Conservation (phyloP, 768 basidiomycete species). For the Aureoboletus auriporus region DNA sequence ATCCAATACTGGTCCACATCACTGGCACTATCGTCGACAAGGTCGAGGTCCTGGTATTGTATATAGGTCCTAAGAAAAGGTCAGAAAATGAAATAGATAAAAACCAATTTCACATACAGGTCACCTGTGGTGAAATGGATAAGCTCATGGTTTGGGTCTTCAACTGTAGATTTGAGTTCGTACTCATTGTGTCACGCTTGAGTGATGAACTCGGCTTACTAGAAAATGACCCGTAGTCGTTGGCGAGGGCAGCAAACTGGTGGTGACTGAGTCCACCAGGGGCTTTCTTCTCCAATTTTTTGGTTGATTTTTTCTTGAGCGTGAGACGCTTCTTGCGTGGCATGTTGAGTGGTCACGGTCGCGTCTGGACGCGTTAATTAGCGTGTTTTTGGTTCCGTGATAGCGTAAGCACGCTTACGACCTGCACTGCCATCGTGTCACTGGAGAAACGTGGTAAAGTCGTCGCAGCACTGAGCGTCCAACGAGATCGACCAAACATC, state of each 20-base stretch:
- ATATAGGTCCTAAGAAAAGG: slow-evolving; percentile 33
- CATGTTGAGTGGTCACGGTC: slow-evolving; percentile 20
- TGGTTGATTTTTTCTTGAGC: slow-evolving; percentile 9
- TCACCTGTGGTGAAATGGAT: slow-evolving; percentile 32
- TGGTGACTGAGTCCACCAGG: slow-evolving; percentile 5
- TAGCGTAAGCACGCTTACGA: slow-evolving; percentile 22
- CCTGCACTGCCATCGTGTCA: no score
- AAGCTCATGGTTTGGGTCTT: slow-evolving; percentile 6
- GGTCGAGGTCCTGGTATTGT: not conserved
- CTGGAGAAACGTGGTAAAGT: slow-evolving; percentile 11
- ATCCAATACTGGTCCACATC: slow-evolving; percentile 49
- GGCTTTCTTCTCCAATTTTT: not conserved
- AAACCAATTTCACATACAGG: slow-evolving; percentile 27
- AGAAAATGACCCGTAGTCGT: slow-evolving; percentile 9
- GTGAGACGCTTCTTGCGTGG: slow-evolving; percentile 21
- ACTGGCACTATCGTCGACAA: slow-evolving; percentile 2
- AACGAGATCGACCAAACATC: slow-evolving; percentile 1
- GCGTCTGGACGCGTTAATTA: slow-evolving; percentile 28
- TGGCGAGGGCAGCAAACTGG: slow-evolving; percentile 11
- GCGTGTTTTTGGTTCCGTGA: slow-evolving; percentile 14
- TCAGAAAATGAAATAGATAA: not conserved
- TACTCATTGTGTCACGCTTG: not conserved
- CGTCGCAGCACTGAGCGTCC: not conserved
- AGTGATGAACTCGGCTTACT: slow-evolving; percentile 10
- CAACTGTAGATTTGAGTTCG: slow-evolving; percentile 6